These are phyloP conservation scores for Candida nonsorbophila DNA, from an alignment of 805 yeast species.

Conservation along the genomic window DNA sequence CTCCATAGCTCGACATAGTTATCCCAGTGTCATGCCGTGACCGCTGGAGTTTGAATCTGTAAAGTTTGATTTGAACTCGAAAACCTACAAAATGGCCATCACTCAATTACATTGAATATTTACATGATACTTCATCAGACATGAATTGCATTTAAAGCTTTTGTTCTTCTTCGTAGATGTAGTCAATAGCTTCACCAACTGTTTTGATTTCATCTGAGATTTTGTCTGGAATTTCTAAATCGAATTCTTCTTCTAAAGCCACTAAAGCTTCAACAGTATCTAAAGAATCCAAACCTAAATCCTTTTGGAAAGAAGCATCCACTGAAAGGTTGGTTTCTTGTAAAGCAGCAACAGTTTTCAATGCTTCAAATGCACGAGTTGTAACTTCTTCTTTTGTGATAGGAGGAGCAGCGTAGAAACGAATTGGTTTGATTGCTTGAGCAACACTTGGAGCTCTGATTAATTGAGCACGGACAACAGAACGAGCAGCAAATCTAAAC, in stretches of 20 bases:
- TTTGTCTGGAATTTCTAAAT: conserved; percentile 80
- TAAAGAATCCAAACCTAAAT: conserved; percentile 85
- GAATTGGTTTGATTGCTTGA: conserved; percentile 26
- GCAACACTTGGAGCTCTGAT: conserved; percentile 21
- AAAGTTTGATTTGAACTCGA: no score
- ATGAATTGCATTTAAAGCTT: conserved; percentile 19
- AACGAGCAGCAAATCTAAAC: conserved; percentile 52
- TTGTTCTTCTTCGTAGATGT: conserved; percentile 63
- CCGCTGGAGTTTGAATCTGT: no score
- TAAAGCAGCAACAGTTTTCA: conserved; percentile 47
- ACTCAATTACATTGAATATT: no score
- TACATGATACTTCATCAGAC: no score
- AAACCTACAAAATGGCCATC: no score
- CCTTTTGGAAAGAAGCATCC: conserved; percentile 56
- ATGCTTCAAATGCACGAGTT: conserved; percentile 76
- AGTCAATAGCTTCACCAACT: conserved; percentile 88
- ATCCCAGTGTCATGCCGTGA: no score
- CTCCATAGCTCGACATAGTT: no score
- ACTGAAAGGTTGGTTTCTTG: conserved; percentile 38
- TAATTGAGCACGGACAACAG: conserved; percentile 15
- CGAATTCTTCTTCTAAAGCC: conserved; percentile 88
- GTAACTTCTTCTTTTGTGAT: conserved; percentile 76
- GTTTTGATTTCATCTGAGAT: conserved; percentile 92
- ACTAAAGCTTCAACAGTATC: conserved; percentile 95
- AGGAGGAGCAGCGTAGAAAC: conserved; percentile 59